A percentile compares a stretch with the other conserved stretches of the same genome.
phyloP scores from a whole-genome alignment of 352 stramenopile species.

The Paralagenidium karlingii region DNA sequence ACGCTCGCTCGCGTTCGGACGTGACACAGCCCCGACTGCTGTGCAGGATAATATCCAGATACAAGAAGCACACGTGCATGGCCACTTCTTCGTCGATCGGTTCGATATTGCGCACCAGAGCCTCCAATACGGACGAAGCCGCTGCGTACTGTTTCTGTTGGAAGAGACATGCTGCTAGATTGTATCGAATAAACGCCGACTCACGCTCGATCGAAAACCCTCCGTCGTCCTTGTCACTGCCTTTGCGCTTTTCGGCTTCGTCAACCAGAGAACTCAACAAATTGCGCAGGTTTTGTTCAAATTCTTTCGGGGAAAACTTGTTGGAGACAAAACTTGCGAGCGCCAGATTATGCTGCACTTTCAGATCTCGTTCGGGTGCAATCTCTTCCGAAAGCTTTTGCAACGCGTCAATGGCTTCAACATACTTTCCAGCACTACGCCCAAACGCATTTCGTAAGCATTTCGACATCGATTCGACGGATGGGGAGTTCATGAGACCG shows the following conservation, averaged over 20 bases:
- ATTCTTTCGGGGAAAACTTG: constrained; percentile 44
- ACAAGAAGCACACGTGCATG: constrained; percentile 90
- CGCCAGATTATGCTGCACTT: constrained; percentile 78
- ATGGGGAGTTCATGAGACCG: background rate
- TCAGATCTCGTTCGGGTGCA: constrained; percentile 53
- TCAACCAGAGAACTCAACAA: constrained; percentile 28
- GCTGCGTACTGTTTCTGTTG: constrained; percentile 85
- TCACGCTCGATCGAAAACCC: constrained; percentile 72
- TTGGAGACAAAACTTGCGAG: constrained; percentile 53
- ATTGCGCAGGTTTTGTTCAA: constrained; percentile 57
- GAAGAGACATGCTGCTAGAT: constrained; percentile 78
- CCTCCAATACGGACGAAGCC: constrained; percentile 71
- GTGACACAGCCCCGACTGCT: constrained; percentile 75
- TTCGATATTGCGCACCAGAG: constrained; percentile 82
- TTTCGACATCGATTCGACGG: background rate
- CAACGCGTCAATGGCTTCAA: constrained; percentile 71
- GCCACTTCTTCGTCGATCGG: constrained; percentile 85
- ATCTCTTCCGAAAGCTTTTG: constrained; percentile 77
- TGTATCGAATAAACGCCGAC: constrained; percentile 83
- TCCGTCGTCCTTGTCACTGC: constrained; percentile 5
- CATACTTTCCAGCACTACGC: constrained; percentile 71
- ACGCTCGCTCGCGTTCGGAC: constrained; percentile 50
- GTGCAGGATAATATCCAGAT: constrained; percentile 86
- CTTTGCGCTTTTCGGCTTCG: constrained; percentile 9
- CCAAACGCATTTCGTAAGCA: background rate